Conservation (phyloP, 805 yeast genomes). For the Hanseniaspora opuntiae region DNA sequence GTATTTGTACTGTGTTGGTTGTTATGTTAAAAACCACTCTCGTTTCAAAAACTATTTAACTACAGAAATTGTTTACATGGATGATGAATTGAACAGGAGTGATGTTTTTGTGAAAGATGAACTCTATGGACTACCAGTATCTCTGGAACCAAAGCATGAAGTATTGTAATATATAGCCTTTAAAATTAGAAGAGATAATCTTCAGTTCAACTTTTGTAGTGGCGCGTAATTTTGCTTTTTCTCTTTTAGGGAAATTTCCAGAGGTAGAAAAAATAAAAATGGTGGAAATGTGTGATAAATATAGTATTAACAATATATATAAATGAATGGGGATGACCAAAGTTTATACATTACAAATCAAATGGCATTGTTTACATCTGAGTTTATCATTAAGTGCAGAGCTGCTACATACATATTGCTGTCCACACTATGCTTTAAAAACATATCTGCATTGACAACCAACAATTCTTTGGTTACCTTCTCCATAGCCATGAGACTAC, state of each 20-base stretch:
- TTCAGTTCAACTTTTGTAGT: background rate
- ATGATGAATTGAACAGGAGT: background rate
- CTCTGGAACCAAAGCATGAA: background rate
- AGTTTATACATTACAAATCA: background rate
- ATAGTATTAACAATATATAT: too few relatives aligned
- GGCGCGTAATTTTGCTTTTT: background rate
- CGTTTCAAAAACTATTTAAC: background rate
- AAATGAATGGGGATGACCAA: too few relatives aligned
- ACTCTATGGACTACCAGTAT: background rate
- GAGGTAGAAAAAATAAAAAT: background rate
- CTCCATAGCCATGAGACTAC: slow-evolving; percentile 47
- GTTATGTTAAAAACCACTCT: background rate
- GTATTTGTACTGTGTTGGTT: slow-evolving; percentile 3
- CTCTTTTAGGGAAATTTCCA: background rate
- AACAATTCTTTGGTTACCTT: slow-evolving; percentile 38
- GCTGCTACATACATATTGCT: slow-evolving; percentile 30
- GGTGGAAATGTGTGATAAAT: too few relatives aligned
- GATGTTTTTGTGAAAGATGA: background rate
- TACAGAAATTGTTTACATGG: background rate
- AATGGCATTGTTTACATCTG: slow-evolving; percentile 37
- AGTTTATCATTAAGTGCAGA: slow-evolving; percentile 36
- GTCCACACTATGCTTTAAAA: slow-evolving; percentile 35
- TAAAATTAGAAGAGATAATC: too few relatives aligned
- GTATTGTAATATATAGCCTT: background rate
- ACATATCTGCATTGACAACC: slow-evolving; percentile 33